Evolutionary conservation across 1,284 basidiomycete genomes (phyloP), one percentile per base, ranked within the genome.

Genomic region (Abortiporus biennis): DNA sequence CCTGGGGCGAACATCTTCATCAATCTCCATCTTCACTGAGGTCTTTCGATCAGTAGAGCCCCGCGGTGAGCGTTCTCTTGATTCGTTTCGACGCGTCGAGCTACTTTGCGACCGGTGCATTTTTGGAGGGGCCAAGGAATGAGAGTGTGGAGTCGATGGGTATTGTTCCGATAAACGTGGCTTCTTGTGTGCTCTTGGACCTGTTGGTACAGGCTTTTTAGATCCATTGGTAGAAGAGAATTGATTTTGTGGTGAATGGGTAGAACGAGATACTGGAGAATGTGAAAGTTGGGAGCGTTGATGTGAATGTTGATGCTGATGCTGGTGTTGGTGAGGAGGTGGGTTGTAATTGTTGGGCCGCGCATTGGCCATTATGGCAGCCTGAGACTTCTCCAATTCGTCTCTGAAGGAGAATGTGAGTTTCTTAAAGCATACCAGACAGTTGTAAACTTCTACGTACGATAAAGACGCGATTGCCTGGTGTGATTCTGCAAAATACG

Each of bases 151-250:
- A 9, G 75, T 70, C 3, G 69, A 70, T 11, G 61, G 53, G 44
- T 73, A 74, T 4, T 68, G 37, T 24, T 83, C 80, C 6, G 78
- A 76, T 4, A 86, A 64, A 9, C 85, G 78, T 13, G 78, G 77
- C 54, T 82, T 84, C 67, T 87, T 88, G 60, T 84, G 71, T 15
- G 83, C 83, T 38, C 85, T 75, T 2, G 85, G 85, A 13, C 76
- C 85, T 3, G 84, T 89, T 0, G 86, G 85, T 8, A 76, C 78
- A 3, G 66, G 67, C 57, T 78, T 84, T n/a, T 64, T 57, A 23
- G 62, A 47, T 13, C 67, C 64, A 41, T 59, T 65, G 11, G 53
- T 23, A 2, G 47, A 31, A 1, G 46, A 24, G n/a, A n/a, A n/a
- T n/a, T n/a, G n/a, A n/a, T 37, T 23, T 29, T 52, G 40, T 30